Evolutionary conservation across 176 grass and related monocot genomes (phyloP), one percentile per base, ranked within the genome.

Genomic region (Triticum turgidum): DNA sequence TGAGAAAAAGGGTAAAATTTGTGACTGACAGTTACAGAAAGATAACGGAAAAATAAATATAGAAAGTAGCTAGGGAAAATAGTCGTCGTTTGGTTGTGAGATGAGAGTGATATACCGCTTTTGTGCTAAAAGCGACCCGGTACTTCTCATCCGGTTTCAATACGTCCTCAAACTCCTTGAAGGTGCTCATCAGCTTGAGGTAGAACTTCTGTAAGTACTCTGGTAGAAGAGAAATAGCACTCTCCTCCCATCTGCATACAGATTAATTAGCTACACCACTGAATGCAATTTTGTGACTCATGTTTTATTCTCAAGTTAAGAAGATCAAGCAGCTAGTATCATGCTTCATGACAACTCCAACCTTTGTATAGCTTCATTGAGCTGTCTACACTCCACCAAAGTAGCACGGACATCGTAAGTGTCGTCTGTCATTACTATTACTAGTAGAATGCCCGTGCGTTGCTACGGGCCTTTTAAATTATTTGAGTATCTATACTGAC

Each of bases 341-440:
- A 52, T 29, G 44, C 25, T 30, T 30, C 29, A 30, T 30, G 29
- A 30, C 17, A 69, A 73, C 18, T 38, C 41, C 44, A 59, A 91
- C 89, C 89, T 91, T 58, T 88, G 79, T 65, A 91, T 78, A 62
- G 86, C 73, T 82, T 88, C 73, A 62, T 77, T 85, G 15, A 91
- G 45, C 5, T 76, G 82, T 70, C 29, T 41, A 30, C 51, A 87
- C 66, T 91, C 89, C 61, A 81, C 81, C 25, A 85, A 38, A 56
- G 89, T 91, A 44, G 75, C 85, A 70, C 72, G 86, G 11, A 87
- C 54, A 65, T 91, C 86, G 0, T 88, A 88, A 18, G 80, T 88
- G 41, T 91, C 89, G 41, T 91, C 86, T 18, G 72, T 61, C 76
- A 91, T 25, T 42, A 72, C 67, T 71, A 88, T 83, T 22, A 91